These are phyloP conservation scores for Reutealis trisperma DNA, from an alignment of 345 rosid genomes.

Conservation along the genomic window DNA sequence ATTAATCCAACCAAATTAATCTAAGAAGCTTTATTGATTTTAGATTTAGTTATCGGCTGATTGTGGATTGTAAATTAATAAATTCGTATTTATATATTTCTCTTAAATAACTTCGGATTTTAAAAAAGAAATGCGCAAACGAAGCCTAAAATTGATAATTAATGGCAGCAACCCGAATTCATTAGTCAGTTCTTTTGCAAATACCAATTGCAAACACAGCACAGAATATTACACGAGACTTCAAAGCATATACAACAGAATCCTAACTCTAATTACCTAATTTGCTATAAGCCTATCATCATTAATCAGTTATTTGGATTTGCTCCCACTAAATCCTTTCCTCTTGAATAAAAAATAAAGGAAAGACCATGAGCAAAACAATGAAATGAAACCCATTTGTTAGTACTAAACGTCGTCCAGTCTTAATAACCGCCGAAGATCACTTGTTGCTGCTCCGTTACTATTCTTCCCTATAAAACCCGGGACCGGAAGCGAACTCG, in stretches of 20 bases:
- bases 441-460: constrained; percentile 15
- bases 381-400: background rate
- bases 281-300: background rate
- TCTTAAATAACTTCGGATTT: too few species aligned
- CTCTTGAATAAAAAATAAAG: constrained; percentile 41
- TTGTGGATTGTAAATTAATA: too few species aligned
- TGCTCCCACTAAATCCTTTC: constrained; percentile 22
- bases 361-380: constrained; percentile 1
- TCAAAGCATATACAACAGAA: background rate
- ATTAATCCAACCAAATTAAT: too few species aligned
- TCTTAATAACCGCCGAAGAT: constrained; percentile 23
- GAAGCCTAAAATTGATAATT: too few species aligned
- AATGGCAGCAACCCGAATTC: too few species aligned
- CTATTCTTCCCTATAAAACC: constrained; percentile 36
- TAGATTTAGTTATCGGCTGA: too few species aligned
- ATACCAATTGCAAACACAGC: background rate
- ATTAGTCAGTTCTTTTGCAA: too few species aligned
- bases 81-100: too few species aligned
- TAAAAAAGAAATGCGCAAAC: too few species aligned
- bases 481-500: constrained; percentile 64
- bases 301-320: background rate
- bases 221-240: background rate
- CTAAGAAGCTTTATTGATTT: too few species aligned
- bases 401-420: constrained; percentile 12
- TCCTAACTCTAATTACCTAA: background rate